Evolutionary conservation across 805 yeast species (phyloP).

Genomic region (Isabelozyma rhagii): DNA sequence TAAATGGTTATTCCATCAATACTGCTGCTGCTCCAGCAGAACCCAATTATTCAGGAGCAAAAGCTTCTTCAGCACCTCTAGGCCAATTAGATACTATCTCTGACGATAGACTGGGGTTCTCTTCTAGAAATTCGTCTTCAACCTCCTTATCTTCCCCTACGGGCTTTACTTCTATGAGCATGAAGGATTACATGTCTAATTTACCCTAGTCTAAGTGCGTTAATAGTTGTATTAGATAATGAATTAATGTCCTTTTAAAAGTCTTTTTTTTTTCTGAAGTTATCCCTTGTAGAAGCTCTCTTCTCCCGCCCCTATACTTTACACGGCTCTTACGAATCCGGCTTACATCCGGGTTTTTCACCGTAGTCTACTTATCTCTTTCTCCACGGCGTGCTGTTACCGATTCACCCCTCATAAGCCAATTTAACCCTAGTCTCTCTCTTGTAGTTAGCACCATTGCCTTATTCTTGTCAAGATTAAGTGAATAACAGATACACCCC

Average conservation of each 20-base stretch:
- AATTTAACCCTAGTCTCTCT: neutral
- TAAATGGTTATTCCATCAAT: neutral
- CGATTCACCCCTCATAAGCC: neutral
- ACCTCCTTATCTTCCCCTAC: neutral
- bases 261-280: too few relatives aligned
- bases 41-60: neutral
- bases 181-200: conserved; percentile 18
- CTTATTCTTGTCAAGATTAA: too few relatives aligned
- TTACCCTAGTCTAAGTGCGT: neutral
- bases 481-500: too few relatives aligned
- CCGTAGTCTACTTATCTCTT: neutral
- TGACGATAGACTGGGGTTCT: neutral
- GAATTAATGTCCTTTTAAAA: neutral
- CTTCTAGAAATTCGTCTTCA: neutral
- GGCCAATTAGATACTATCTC: neutral
- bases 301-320: too few relatives aligned
- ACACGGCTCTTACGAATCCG: too few relatives aligned
- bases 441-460: neutral
- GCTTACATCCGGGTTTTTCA: too few relatives aligned
- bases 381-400: neutral
- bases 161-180: conserved; percentile 15
- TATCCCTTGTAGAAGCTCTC: too few relatives aligned
- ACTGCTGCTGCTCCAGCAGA: neutral
- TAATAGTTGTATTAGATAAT: neutral
- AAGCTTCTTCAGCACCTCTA: neutral